These are phyloP conservation scores for Lactarius tabidus DNA, from an alignment of 768 basidiomycete species.

Conservation along the genomic window DNA sequence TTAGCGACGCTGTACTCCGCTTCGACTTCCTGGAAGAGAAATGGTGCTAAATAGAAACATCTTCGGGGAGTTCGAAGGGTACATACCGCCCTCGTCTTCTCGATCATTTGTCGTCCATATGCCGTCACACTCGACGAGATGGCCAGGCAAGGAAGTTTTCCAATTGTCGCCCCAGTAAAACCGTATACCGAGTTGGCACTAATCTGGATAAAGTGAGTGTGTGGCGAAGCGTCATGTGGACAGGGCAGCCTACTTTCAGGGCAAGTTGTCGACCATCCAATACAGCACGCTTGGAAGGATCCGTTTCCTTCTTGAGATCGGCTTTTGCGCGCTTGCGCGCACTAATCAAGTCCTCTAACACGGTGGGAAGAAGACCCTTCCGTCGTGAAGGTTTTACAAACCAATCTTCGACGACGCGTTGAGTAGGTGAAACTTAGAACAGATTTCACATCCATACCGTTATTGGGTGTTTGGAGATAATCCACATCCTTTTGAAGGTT, in stretches of 20 bases:
- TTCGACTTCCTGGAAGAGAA: constrained; percentile 69
- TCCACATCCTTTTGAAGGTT: constrained; percentile 78
- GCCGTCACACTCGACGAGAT: constrained; percentile 96
- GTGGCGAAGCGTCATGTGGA: not conserved
- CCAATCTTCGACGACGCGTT: constrained; percentile 51
- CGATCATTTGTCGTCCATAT: constrained; percentile 99
- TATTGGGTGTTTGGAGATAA: constrained; percentile 93
- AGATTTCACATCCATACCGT: constrained; percentile 51
- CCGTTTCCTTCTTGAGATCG: constrained; percentile 94
- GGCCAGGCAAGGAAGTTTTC: constrained; percentile 91
- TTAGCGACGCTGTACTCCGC: constrained; percentile 80
- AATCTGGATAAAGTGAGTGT: constrained; percentile 51
- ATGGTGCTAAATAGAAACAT: not conserved
- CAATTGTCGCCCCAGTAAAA: constrained; percentile 96
- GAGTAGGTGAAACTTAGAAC: constrained; percentile 1
- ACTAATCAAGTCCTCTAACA: constrained; percentile 89
- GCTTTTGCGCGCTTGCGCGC: constrained; percentile 94
- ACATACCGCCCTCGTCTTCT: constrained; percentile 83
- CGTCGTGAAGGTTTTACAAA: constrained; percentile 71
- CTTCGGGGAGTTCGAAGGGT: not conserved
- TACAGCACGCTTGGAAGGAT: constrained; percentile 96
- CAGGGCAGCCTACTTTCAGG: constrained; percentile 60
- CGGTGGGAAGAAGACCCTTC: constrained; percentile 87
- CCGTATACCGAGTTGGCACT: constrained; percentile 99
- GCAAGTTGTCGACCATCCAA: constrained; percentile 96